Conservation (phyloP, 192 early-diverging fungal genomes). For the Oehlia diaphana region DNA sequence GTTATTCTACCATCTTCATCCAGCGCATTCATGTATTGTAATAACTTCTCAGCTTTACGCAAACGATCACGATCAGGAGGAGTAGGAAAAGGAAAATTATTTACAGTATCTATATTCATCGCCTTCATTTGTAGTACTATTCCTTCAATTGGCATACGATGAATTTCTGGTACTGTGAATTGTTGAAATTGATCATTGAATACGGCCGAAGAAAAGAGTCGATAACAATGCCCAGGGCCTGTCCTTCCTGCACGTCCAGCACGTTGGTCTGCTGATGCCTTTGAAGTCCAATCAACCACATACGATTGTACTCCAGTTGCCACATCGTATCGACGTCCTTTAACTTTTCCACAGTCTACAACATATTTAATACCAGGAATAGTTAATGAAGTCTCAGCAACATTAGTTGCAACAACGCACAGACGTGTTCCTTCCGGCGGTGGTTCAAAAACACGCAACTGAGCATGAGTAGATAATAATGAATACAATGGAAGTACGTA, state of each 20-base stretch:
- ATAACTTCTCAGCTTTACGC: slow-evolving; percentile 74
- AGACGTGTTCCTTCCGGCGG: slow-evolving; percentile 87
- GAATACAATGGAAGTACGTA: slow-evolving; percentile 98
- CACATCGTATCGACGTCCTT: slow-evolving; percentile 92
- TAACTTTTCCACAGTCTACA: slow-evolving; percentile 90
- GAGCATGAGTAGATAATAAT: slow-evolving; percentile 84
- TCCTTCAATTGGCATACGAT: slow-evolving; percentile 94
- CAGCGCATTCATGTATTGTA: slow-evolving; percentile 78
- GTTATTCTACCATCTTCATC: slow-evolving; percentile 66
- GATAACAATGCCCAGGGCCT: slow-evolving; percentile 88
- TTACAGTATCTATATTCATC: slow-evolving; percentile 94
- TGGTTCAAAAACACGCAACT: slow-evolving; percentile 88
- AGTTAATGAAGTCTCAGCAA: slow-evolving; percentile 97
- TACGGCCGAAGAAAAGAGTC: slow-evolving; percentile 91
- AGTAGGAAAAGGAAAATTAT: slow-evolving; percentile 97
- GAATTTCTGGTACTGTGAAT: slow-evolving; percentile 95
- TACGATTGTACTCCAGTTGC: slow-evolving; percentile 94
- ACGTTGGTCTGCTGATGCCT: slow-evolving; percentile 92
- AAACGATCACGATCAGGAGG: slow-evolving; percentile 78
- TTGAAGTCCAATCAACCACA: slow-evolving; percentile 93
- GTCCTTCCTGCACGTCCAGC: slow-evolving; percentile 95
- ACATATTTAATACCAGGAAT: slow-evolving; percentile 97
- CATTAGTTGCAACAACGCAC: slow-evolving; percentile 95
- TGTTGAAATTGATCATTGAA: slow-evolving; percentile 90
- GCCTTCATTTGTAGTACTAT: slow-evolving; percentile 97